Evolutionary conservation across 495 filamentous ascomycete genomes (phyloP).

Genomic region (Acidiella bohemica): DNA sequence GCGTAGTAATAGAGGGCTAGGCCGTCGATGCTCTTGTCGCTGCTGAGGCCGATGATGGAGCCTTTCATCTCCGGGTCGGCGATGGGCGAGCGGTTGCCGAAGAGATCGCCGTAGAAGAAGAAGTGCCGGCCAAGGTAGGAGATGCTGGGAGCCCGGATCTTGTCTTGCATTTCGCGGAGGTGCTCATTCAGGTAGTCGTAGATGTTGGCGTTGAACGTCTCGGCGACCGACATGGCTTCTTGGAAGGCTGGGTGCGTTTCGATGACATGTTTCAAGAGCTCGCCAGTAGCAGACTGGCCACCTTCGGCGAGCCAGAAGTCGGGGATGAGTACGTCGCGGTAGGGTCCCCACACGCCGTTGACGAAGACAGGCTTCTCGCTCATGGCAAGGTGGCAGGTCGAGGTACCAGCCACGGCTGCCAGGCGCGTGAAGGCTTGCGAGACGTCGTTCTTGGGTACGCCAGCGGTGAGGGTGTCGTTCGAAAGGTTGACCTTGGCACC

Average conservation of each 20-base stretch:
- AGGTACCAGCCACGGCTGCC: slow-evolving; percentile 91
- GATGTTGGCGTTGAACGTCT: slow-evolving; percentile 66
- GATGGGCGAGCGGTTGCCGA: slow-evolving; percentile 88
- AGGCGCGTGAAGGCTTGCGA: slow-evolving; percentile 86
- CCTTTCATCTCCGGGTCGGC: slow-evolving; percentile 87
- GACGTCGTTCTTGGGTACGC: slow-evolving; percentile 57
- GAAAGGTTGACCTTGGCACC: slow-evolving; percentile 74
- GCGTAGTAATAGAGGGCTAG: slow-evolving; percentile 85
- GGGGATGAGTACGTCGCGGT: slow-evolving; percentile 81
- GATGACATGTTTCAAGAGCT: slow-evolving; percentile 81
- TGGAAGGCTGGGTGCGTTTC: slow-evolving; percentile 84
- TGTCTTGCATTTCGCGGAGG: slow-evolving; percentile 57
- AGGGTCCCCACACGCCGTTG: slow-evolving; percentile 89
- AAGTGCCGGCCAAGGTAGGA: slow-evolving; percentile 80
- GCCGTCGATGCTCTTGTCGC: slow-evolving; percentile 70
- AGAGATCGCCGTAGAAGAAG: slow-evolving; percentile 98
- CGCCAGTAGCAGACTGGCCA: slow-evolving; percentile 88
- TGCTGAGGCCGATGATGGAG: slow-evolving; percentile 69
- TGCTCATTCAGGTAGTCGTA: slow-evolving; percentile 92
- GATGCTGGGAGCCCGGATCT: slow-evolving; percentile 54
- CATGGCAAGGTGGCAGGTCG: slow-evolving; percentile 95
- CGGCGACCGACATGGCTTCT: slow-evolving; percentile 59
- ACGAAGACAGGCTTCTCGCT: slow-evolving; percentile 83
- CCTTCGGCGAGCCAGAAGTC: slow-evolving; percentile 93
- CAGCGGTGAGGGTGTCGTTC: slow-evolving; percentile 44